Base-by-base conservation (phyloP, 2,329 filamentous ascomycete genomes). In the Calonectria pseudoturangicola region DNA sequence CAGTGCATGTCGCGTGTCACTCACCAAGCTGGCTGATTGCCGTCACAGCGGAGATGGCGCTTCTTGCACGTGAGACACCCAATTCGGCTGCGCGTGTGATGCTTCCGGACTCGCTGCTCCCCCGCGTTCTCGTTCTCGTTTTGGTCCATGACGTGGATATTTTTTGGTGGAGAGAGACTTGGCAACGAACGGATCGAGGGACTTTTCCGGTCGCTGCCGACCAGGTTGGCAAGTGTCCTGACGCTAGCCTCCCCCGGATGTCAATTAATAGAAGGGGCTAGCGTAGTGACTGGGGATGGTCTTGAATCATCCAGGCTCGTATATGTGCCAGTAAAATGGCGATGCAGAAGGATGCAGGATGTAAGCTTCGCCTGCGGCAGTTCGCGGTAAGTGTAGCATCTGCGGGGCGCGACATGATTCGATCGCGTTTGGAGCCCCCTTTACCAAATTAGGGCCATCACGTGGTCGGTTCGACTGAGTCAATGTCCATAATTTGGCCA, bases 11-110 rank as follows among this genome's bases (percentile, higher is more conserved):
- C 3, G 43, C 16, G n/a, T 16, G 6, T 2, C 4, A 25, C 54
- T 39, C 7, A 60, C 54, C 54, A 60, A 3, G 33, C 41, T 33
- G 77, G 77, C 4, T 68, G 66, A 18, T 43, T 66, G 3, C 74
- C 77, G 25, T 79, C 77, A 16, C 77, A 79, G 5, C 77, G 77
- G 8, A 79, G 71, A 27, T 76, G 77, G 7, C 77, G 77, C 13
- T 73, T 75, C 27, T 77, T 74, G 41, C 77, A 79, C 0, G 75
- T 76, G 62, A 77, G 56, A 64, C 77, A 79, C 30, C 77, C 77
- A 4, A 56, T 68, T 39, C 70, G 73, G 39, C 77, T 79, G 27
- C 77, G 74, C 6, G 74, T 79, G 58, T 79, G 77, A 50, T 71
- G 72, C 47, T 71, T 76, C 0, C 77, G 77, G 36, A 60, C n/a